Conservation (phyloP, 495 filamentous ascomycete genomes). For the Pseudotulostoma volvatum region DNA sequence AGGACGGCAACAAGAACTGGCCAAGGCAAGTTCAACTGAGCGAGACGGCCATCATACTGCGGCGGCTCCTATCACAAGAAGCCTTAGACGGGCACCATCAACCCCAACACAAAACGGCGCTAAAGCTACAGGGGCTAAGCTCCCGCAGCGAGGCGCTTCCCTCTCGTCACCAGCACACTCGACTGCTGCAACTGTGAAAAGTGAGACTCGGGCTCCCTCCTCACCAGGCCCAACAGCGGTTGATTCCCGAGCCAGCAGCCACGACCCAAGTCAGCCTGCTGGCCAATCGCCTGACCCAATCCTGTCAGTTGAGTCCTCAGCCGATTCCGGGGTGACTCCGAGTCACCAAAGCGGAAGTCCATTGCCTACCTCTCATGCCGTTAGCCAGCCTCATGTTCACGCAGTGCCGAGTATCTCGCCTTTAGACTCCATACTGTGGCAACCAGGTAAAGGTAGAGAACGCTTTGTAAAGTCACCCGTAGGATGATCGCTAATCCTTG, state of each 20-base stretch:
- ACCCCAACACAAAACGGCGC: conserved; percentile 11
- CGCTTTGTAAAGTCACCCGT: too few relatives aligned
- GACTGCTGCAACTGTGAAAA: neutral
- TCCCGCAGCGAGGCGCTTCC: conserved; percentile 6
- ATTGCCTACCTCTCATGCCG: neutral
- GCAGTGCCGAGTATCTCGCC: conserved; percentile 10
- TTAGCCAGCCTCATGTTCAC: conserved; percentile 5
- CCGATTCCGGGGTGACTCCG: neutral
- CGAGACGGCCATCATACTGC: conserved; percentile 13
- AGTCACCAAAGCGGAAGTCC: neutral
- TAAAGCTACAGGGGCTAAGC: neutral
- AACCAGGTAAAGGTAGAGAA: conserved; percentile 41
- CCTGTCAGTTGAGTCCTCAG: neutral
- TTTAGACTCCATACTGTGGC: conserved; percentile 23
- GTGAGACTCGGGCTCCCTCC: neutral
- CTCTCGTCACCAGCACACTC: conserved; percentile 10
- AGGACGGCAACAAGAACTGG: conserved; percentile 29
- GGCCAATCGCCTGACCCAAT: neutral
- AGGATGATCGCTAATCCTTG: too few relatives aligned
- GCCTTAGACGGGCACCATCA: conserved; percentile 7
- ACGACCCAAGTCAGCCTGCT: neutral
- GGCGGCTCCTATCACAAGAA: conserved; percentile 10
- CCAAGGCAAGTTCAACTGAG: conserved; percentile 28
- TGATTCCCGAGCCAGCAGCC: neutral
- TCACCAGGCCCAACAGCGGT: neutral